Percentiles rank a stretch among this genome's conserved stretches.
These are phyloP conservation scores for Claviceps digitariae DNA, from an alignment of 2,329 filamentous ascomycete genomes.

Conservation along the genomic window DNA sequence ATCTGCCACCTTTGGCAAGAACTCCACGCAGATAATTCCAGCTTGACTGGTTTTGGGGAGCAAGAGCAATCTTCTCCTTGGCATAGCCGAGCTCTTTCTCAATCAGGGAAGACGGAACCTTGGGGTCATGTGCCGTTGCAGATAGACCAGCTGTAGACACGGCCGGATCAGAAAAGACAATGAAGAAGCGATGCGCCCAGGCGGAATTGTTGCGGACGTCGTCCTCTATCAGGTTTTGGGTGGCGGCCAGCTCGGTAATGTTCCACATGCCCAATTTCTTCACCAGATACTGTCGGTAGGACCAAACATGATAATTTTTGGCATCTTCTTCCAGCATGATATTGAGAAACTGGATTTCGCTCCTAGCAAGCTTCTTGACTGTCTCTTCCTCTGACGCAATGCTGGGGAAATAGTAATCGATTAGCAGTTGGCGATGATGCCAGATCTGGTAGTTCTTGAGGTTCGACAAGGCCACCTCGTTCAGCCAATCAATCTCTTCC, in stretches of 20 bases:
- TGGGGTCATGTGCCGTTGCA: constrained; percentile 38
- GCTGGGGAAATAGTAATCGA: constrained; percentile 43
- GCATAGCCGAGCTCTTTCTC: constrained; percentile 66
- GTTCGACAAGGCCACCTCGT: constrained; percentile 65
- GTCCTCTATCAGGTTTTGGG: constrained; percentile 57
- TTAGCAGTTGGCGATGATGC: constrained; percentile 56
- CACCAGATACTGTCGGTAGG: constrained; percentile 66
- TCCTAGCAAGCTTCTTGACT: constrained; percentile 42
- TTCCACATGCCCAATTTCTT: constrained; percentile 54
- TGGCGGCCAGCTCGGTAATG: constrained; percentile 56
- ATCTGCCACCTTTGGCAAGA: constrained; percentile 49
- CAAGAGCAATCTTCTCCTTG: constrained; percentile 57
- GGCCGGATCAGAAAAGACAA: constrained; percentile 60
- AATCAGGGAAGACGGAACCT: constrained; percentile 48
- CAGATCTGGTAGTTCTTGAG: constrained; percentile 99
- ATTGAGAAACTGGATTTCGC: constrained; percentile 63
- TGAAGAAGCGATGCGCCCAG: constrained; percentile 92
- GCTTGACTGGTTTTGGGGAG: constrained; percentile 85
- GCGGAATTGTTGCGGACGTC: constrained; percentile 95
- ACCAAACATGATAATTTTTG: constrained; percentile 99
- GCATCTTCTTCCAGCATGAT: constrained; percentile 73
- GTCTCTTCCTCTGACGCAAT: constrained; percentile 46
- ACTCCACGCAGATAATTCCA: constrained; percentile 87
- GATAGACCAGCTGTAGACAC: constrained; percentile 31
- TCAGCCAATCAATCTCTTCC: constrained; percentile 75